A percentile compares a stretch with the other conserved stretches of the same genome.
phyloP scores from a whole-genome alignment of 169 alveolate genomes.

The Plasmodium gonderi region DNA sequence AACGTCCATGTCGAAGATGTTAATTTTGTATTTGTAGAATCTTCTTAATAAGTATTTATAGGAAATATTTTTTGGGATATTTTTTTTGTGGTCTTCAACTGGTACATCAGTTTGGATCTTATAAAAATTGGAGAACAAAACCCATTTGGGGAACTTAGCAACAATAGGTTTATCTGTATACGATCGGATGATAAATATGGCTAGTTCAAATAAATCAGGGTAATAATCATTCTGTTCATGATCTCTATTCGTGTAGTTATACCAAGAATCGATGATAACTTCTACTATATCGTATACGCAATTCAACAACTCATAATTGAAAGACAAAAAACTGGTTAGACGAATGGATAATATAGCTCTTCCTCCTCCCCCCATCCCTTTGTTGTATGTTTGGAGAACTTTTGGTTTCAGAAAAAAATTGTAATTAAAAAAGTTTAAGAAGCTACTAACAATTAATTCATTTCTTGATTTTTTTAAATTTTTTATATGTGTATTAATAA shows the following conservation, averaged over 20 bases:
- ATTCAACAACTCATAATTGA: neutral
- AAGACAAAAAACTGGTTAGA: neutral
- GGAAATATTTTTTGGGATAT: neutral
- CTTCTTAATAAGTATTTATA: neutral
- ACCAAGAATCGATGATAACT: neutral
- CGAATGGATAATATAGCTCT: neutral
- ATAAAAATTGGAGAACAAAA: neutral
- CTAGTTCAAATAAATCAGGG: slow-evolving; percentile 10
- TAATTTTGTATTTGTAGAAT: slow-evolving; percentile 45
- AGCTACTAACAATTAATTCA: slow-evolving; percentile 25
- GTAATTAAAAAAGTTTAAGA: slow-evolving; percentile 14
- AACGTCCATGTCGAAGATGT: slow-evolving; percentile 15
- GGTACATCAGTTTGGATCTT: neutral
- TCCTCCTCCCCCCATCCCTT: neutral
- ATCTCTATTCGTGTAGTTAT: too few species aligned
- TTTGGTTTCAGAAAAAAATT: slow-evolving; percentile 11
- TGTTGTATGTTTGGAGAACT: neutral
- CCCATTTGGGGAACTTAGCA: neutral
- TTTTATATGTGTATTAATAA: neutral
- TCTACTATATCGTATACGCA: slow-evolving; percentile 8
- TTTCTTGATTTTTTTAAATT: neutral
- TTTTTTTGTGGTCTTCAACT: too few species aligned
- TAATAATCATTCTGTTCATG: neutral
- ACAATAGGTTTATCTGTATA: slow-evolving; percentile 21
- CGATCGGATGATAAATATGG: slow-evolving; percentile 21